Evolutionary conservation across 2,329 filamentous ascomycete species (phyloP).

Genomic region (Fusarium ambrosium): DNA sequence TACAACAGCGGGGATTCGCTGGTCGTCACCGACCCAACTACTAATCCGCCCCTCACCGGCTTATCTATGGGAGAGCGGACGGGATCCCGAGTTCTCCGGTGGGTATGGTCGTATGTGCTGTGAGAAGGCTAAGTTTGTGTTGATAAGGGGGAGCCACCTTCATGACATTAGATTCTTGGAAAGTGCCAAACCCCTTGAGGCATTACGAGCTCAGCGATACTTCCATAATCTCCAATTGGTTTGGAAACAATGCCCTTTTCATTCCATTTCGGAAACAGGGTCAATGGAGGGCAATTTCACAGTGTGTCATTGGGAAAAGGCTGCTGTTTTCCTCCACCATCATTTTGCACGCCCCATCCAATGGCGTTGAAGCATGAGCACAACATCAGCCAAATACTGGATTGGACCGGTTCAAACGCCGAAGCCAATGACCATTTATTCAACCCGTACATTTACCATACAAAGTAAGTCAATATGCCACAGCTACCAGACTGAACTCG

Average conservation of each 20-base stretch:
- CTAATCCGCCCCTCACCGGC: slow-evolving; percentile 1
- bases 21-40: slow-evolving; percentile 4
- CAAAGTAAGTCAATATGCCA: not conserved
- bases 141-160: not conserved
- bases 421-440: not conserved
- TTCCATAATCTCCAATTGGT: not conserved
- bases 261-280: not conserved
- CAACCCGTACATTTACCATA: not conserved
- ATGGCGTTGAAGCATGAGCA: not conserved
- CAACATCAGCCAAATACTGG: not conserved
- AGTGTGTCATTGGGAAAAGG: not conserved
- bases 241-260: not conserved
- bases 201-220: not conserved
- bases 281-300: not conserved
- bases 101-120: not conserved
- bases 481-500: not conserved
- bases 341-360: not conserved
- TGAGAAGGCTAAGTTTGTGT: not conserved
- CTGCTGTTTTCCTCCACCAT: not conserved
- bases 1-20: slow-evolving; percentile 2
- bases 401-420: not conserved
- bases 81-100: not conserved
- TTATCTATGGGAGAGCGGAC: slow-evolving; percentile 4
- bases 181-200: no score
- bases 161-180: no score